Conservation (phyloP, 106 monocot genomes). For the Allium sativum region DNA sequence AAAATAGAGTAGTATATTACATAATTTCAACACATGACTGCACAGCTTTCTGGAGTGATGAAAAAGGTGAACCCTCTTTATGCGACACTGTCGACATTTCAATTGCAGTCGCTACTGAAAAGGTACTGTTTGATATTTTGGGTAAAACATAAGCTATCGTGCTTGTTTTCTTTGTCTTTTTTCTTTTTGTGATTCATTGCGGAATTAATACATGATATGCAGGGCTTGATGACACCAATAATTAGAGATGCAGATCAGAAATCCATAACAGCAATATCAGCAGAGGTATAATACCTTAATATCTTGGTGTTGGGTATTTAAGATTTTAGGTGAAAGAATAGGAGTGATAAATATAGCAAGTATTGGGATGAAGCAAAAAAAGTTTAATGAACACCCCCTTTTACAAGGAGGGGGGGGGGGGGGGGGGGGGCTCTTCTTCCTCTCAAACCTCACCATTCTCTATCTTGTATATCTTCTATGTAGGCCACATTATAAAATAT, state of each 20-base stretch:
- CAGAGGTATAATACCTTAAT: constrained; percentile 41
- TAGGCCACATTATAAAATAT: too few relatives aligned
- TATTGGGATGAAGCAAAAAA: too few relatives aligned
- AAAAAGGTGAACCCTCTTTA: constrained; percentile 44
- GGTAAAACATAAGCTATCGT: background rate
- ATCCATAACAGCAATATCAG: constrained; percentile 68
- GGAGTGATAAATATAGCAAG: too few relatives aligned
- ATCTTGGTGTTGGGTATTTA: too few relatives aligned
- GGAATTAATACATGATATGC: constrained; percentile 7
- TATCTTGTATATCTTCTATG: too few relatives aligned
- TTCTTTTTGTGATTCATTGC: constrained; percentile 2
- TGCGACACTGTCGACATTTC: constrained; percentile 87
- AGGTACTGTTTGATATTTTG: constrained; percentile 30
- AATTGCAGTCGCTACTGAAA: constrained; percentile 94
- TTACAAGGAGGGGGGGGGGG: too few relatives aligned
- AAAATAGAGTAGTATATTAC: too few relatives aligned
- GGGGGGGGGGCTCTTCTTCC: too few relatives aligned
- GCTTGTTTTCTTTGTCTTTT: background rate
- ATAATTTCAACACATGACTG: background rate
- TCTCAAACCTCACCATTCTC: too few relatives aligned
- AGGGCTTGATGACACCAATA: constrained; percentile 99
- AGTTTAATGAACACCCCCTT: too few relatives aligned
- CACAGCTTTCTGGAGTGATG: constrained; percentile 81
- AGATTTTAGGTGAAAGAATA: too few relatives aligned
- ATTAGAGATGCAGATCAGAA: constrained; percentile 95